phyloP scores from a whole-genome alignment of 2,329 filamentous ascomycete genomes.

The Torrubiella hemipterigena region DNA sequence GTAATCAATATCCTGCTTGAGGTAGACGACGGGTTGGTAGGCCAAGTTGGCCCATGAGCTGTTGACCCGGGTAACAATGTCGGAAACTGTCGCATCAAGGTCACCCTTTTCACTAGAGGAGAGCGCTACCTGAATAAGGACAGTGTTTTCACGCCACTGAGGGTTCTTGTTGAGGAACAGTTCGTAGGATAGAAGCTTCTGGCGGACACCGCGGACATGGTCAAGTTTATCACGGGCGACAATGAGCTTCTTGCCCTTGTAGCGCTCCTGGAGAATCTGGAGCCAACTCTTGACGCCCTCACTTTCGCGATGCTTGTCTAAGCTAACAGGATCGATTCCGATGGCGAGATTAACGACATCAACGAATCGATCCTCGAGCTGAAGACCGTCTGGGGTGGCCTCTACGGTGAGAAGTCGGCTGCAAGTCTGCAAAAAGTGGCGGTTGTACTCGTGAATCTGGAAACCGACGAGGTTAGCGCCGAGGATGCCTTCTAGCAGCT shows the following conservation, averaged over 20 bases:
- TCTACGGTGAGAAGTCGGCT: slow-evolving; percentile 85
- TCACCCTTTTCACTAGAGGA: slow-evolving; percentile 83
- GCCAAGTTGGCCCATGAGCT: slow-evolving; percentile 81
- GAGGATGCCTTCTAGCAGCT: slow-evolving; percentile 84
- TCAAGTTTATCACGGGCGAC: slow-evolving; percentile 92
- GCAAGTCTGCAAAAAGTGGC: slow-evolving; percentile 93
- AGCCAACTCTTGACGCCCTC: slow-evolving; percentile 70
- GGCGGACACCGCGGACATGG: slow-evolving; percentile 79
- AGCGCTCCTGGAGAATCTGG: slow-evolving; percentile 66
- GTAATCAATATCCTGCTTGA: slow-evolving; percentile 91
- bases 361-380: slow-evolving; percentile 86
- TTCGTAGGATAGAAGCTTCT: slow-evolving; percentile 87
- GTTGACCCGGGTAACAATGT: slow-evolving; percentile 92
- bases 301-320: slow-evolving; percentile 59
- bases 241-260: slow-evolving; percentile 80
- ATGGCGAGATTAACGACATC: slow-evolving; percentile 80
- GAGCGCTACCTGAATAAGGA: slow-evolving; percentile 87
- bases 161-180: slow-evolving; percentile 90
- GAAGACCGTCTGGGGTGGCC: slow-evolving; percentile 75
- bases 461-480: slow-evolving; percentile 89
- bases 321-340: slow-evolving; percentile 73
- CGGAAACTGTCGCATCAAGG: slow-evolving; percentile 75
- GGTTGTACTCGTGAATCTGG: slow-evolving; percentile 84
- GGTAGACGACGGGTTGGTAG: slow-evolving; percentile 84
- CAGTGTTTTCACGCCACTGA: slow-evolving; percentile 76